phyloP scores from a whole-genome alignment of 805 yeast species.

The Clavispora carvajalis region DNA sequence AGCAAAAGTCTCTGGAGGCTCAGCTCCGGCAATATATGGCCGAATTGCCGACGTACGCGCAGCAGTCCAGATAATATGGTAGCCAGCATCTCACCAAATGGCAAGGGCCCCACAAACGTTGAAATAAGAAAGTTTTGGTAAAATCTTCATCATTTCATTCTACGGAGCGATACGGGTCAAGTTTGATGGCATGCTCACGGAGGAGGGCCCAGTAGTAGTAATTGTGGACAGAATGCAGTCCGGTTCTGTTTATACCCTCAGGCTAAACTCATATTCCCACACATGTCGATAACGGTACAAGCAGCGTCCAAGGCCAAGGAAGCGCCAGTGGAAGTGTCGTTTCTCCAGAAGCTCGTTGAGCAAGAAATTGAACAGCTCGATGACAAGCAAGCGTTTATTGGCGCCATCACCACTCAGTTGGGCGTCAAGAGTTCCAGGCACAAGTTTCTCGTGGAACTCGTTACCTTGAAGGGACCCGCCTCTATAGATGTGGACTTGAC shows the following conservation, averaged over 20 bases:
- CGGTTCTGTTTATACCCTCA: neutral
- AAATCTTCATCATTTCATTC: too few relatives aligned
- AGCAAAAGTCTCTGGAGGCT: too few relatives aligned
- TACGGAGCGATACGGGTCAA: too few relatives aligned
- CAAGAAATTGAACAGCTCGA: slow-evolving; percentile 1
- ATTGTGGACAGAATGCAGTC: neutral
- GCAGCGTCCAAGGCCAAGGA: slow-evolving; percentile 6
- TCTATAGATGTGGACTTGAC: slow-evolving; percentile 16
- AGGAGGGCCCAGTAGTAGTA: too few relatives aligned
- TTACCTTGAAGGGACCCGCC: slow-evolving; percentile 23
- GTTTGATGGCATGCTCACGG: too few relatives aligned
- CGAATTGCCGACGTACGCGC: too few relatives aligned
- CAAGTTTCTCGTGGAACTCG: slow-evolving; percentile 49
- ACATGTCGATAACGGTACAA: slow-evolving; percentile 10
- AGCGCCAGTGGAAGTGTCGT: slow-evolving; percentile 8
- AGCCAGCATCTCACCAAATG: too few relatives aligned
- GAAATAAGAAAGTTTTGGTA: too few relatives aligned
- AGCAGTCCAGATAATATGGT: too few relatives aligned
- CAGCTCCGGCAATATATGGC: too few relatives aligned
- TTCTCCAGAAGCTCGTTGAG: slow-evolving; percentile 3
- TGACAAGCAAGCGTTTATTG: slow-evolving; percentile 21
- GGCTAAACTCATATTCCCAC: neutral
- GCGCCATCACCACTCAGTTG: slow-evolving; percentile 29
- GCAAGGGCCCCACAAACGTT: too few relatives aligned
- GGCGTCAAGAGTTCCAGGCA: slow-evolving; percentile 46